Conservation (phyloP, 1,139 yeast genomes). For the Kodamaea plutei region DNA sequence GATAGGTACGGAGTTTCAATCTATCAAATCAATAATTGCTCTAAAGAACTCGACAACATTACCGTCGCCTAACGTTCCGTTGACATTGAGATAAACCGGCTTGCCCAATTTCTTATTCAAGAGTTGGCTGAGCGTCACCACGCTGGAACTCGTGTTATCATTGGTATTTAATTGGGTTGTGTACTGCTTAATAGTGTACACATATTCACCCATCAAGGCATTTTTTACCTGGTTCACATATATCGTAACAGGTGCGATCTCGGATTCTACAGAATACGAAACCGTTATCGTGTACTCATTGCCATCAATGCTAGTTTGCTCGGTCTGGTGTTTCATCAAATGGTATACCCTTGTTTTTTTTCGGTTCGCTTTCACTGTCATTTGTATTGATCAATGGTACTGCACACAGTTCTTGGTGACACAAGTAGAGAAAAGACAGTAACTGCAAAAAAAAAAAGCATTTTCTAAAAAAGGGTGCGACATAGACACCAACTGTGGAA, state of each 20-base stretch:
- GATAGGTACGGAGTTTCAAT: too few relatives aligned
- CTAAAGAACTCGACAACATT: conserved; percentile 11
- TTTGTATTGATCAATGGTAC: too few relatives aligned
- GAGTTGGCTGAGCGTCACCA: conserved; percentile 10
- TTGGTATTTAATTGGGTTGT: conserved; percentile 8
- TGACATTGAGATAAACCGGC: conserved; percentile 15
- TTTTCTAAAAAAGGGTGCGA: too few relatives aligned
- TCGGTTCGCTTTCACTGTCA: too few relatives aligned
- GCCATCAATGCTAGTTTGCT: conserved; percentile 6
- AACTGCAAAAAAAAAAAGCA: too few relatives aligned
- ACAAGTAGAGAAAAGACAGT: too few relatives aligned
- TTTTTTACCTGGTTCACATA: conserved; percentile 17
- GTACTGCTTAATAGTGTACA: conserved; percentile 17
- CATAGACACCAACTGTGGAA: too few relatives aligned
- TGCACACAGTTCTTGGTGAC: too few relatives aligned
- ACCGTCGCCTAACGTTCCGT: conserved; percentile 10
- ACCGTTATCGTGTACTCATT: conserved; percentile 17
- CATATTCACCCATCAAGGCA: conserved; percentile 16
- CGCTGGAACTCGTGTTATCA: conserved; percentile 7
- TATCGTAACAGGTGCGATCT: conserved; percentile 16
- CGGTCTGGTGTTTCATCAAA: conserved; percentile 10
- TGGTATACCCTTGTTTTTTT: too few relatives aligned
- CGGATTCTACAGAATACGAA: conserved; percentile 7
- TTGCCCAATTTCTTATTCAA: conserved; percentile 11
- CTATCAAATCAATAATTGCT: conserved; percentile 7